Base-by-base conservation (phyloP, 768 basidiomycete genomes). In the Calvatia gigantea region DNA sequence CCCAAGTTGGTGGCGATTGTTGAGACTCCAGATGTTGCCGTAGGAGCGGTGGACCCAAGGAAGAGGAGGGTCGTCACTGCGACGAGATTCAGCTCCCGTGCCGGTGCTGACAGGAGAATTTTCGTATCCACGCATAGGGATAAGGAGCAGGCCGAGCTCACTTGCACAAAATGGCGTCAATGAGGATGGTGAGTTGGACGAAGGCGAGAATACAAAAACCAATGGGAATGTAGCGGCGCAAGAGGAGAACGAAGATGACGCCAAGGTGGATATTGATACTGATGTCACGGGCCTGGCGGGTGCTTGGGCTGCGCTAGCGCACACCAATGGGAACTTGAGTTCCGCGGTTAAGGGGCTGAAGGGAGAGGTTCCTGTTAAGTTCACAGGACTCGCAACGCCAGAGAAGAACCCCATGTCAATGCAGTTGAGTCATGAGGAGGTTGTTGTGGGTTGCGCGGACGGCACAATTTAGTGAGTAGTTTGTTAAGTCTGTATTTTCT, bases 361-460 rank as follows among this genome's bases (percentile, higher is more conserved):
- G 38, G 85, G 90, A 0, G 61, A 72, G 15, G 65, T 90, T 11
- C 91, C 90, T 1, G 63, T 64, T 31, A 90, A 87, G 65, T 94
- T 92, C 62, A 66, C 75, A 17, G 91, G 91, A 2, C 76, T 96
- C 39, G 88, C 91, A 28, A 89, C 83, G 21, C 91, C 94, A 1
- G 93, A 89, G 70, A 91, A 94, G 80, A 94, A 95, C 62, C 94
- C 93, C 6, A 94, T 94, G 93, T 89, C 89, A 58, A 89, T 96
- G 86, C 91, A 91, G 60, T 68, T 95, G 62, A 92, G 88, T 61
- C 89, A 93, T 61, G 92, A 94, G 64, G 91, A 94, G 65, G 87
- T 94, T 1, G 91, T 94, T 15, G 89, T 94, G 27, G 91, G 91
- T 0, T 94, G 91, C 74, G 90, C 90, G 25, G 91, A 94, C 69